Evolutionary conservation across 1,139 yeast genomes (phyloP), one percentile per base, ranked within the genome.

Genomic region (Blastobotrys capitulatus): DNA sequence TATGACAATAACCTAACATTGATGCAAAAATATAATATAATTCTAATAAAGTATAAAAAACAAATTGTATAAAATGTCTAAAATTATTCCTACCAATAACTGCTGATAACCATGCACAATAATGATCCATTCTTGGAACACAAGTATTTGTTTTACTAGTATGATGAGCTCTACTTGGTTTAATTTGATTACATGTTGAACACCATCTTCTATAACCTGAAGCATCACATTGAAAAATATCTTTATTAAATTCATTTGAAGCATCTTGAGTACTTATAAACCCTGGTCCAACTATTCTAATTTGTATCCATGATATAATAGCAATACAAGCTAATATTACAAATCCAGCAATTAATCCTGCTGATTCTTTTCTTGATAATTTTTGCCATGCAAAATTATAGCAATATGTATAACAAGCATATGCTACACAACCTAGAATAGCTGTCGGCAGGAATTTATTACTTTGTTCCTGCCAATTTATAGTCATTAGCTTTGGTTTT

Each of bases 21-120:
- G 69, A 57, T 20, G 63, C 57, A 8, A 70, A 46, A 9, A 62
- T 47, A 44, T 77, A 61, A 2, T 70, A 42, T 1, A 78, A 65
- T 50, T 77, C 78, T 0, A 75, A 15, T 1, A 79, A 64, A 1
- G 80, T 68, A 58, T 83, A 80, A 4, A 75, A 46, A 41, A 88
- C 66, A 61, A 84, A 83, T 63, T 88, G 96, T 12, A 88, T 61
- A 62, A 88, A 90, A 60, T 73, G 77, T 66, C 86, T 84, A 60
- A 83, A 84, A 65, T 90, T 90, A 39, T 72, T 72, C 64, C 75
- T 83, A 0, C 98, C 98, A 54, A 92, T 80, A 57, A 96, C 87
- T 5, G 78, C 73, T 9, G 92, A 82, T 56, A 92, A 83, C 97
- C 97, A 90, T 0, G 95, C 95, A 64, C 98, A 92, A 67, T 86